These are phyloP conservation scores for Trichoderma sp. DNA, from an alignment of 2,329 filamentous ascomycete genomes.

Conservation along the genomic window DNA sequence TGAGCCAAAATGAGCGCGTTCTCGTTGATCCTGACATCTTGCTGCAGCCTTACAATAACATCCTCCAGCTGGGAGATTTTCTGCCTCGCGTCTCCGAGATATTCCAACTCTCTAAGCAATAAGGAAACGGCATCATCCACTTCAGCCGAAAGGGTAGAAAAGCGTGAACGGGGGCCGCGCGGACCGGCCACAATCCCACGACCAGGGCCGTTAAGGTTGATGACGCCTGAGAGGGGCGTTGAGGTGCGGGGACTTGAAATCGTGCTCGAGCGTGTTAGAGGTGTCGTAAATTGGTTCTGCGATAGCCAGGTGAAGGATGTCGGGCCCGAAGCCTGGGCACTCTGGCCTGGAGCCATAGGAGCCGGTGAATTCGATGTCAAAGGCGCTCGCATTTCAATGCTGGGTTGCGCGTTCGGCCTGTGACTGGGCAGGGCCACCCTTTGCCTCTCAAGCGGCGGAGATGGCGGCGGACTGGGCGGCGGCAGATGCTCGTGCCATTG, in stretches of 20 bases:
- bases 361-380: neutral
- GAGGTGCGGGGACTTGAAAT: neutral
- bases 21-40: conserved; percentile 14
- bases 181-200: neutral
- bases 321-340: neutral
- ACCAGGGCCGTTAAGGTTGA: neutral
- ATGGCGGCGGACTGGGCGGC: conserved; percentile 13
- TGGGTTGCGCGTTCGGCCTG: neutral
- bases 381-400: neutral
- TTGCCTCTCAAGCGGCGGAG: conserved; percentile 8
- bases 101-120: conserved; percentile 11
- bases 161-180: conserved; percentile 5
- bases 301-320: conserved; percentile 8
- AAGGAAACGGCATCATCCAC: conserved; percentile 11
- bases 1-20: conserved; percentile 15
- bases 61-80: conserved; percentile 15
- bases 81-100: conserved; percentile 11
- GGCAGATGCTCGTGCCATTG: conserved; percentile 16
- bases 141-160: conserved; percentile 11
- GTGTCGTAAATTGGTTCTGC: conserved; percentile 10
- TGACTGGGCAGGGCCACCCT: conserved; percentile 13
- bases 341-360: neutral
- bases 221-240: neutral
- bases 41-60: conserved; percentile 9
- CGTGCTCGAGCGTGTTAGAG: neutral